Percentiles rank a stretch among this genome's conserved stretches.
Evolutionary conservation across 768 basidiomycete genomes (phyloP).

Genomic region (Kwoniella bestiolae): DNA sequence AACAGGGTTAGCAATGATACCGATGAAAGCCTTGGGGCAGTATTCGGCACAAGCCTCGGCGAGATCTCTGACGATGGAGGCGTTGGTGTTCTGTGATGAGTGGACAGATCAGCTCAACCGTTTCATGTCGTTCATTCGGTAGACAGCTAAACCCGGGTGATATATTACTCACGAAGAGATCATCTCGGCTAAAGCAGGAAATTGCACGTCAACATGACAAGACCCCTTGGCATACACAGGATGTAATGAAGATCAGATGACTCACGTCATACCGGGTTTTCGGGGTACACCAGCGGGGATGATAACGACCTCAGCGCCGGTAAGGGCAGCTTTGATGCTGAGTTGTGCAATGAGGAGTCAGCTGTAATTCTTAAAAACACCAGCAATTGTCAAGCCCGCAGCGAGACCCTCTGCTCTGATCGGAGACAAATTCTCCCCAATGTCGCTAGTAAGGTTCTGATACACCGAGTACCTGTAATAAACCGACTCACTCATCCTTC

Average conservation of each 20-base stretch:
- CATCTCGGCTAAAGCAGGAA: constrained; percentile 47
- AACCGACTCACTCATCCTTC: constrained; percentile 48
- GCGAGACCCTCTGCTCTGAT: not conserved
- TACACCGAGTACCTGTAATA: not conserved
- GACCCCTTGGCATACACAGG: too few relatives aligned
- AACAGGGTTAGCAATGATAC: constrained; percentile 98
- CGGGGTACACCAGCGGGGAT: constrained; percentile 97
- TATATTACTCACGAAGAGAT: constrained; percentile 64
- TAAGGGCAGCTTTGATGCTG: constrained; percentile 69
- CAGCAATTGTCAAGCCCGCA: not conserved
- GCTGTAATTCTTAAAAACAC: not conserved
- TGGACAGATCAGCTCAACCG: not conserved
- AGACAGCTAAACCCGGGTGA: not conserved
- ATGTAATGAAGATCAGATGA: too few relatives aligned
- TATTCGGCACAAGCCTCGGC: constrained; percentile 83
- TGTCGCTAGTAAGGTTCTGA: not conserved
- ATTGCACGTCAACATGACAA: too few relatives aligned
- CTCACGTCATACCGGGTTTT: constrained; percentile 65
- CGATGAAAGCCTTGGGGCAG: constrained; percentile 86
- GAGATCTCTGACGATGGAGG: constrained; percentile 91
- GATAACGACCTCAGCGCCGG: constrained; percentile 84
- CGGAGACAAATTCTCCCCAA: not conserved
- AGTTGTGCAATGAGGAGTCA: not conserved
- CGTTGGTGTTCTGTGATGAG: constrained; percentile 75
- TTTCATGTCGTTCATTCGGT: not conserved